Conservation (phyloP, 768 basidiomycete species). For the Antrodiella citrinella region DNA sequence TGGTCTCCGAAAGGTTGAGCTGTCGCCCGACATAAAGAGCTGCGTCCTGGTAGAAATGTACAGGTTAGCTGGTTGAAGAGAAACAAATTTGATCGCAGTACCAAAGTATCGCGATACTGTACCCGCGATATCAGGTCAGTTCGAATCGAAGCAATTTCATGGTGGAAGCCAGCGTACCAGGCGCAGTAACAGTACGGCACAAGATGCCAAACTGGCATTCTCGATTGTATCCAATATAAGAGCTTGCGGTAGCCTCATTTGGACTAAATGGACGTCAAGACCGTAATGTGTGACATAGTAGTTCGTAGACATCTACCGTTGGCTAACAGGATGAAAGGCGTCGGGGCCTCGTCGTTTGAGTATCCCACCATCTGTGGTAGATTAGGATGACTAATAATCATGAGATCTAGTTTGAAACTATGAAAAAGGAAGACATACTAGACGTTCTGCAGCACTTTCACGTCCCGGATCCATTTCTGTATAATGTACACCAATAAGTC, state of each 20-base stretch:
- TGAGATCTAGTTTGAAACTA: background rate
- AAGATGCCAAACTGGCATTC: conserved; percentile 29
- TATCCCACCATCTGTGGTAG: conserved; percentile 46
- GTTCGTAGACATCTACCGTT: conserved; percentile 26
- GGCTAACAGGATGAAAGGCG: conserved; percentile 44
- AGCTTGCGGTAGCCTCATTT: conserved; percentile 34
- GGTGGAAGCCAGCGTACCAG: conserved; percentile 24
- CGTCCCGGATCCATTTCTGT: conserved; percentile 42
- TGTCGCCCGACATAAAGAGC: conserved; percentile 36
- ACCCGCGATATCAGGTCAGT: background rate
- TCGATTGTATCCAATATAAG: conserved; percentile 29
- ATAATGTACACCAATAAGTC: no score
- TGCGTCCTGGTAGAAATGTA: conserved; percentile 31
- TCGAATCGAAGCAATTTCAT: conserved; percentile 1
- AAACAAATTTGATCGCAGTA: no score
- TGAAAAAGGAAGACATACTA: conserved; percentile 27
- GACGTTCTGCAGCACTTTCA: conserved; percentile 42
- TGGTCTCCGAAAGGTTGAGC: conserved; percentile 27
- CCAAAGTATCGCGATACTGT: conserved; percentile 36
- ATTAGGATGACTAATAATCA: conserved; percentile 36
- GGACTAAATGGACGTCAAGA: conserved; percentile 27
- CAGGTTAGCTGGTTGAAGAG: no score
- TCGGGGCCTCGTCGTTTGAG: conserved; percentile 34
- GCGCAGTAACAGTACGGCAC: conserved; percentile 26
- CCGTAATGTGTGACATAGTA: background rate